Evolutionary conservation across 2,329 filamentous ascomycete species (phyloP).

Genomic region (Lachnum nothofagi): DNA sequence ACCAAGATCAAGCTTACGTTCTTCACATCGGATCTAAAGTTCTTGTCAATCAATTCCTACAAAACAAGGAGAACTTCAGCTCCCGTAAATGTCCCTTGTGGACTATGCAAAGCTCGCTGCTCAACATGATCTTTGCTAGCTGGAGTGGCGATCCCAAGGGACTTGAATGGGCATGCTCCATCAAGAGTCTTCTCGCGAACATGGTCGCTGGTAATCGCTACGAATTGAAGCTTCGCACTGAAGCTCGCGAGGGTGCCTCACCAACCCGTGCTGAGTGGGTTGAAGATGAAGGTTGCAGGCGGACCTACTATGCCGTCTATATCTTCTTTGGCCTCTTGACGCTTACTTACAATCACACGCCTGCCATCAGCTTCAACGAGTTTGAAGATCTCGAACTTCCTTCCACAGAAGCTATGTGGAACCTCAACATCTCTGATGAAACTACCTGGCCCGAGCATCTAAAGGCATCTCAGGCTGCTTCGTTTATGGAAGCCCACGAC

Average conservation of each 20-base stretch:
- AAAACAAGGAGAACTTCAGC: conserved; percentile 98
- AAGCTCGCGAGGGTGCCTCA: conserved; percentile 70
- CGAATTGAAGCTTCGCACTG: conserved; percentile 87
- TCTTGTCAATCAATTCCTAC: conserved; percentile 90
- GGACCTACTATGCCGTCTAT: conserved; percentile 97
- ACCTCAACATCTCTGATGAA: conserved; percentile 71
- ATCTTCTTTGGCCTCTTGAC: conserved; percentile 97
- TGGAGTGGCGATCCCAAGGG: conserved; percentile 98
- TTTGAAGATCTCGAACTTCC: conserved; percentile 90
- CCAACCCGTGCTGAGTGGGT: conserved; percentile 89
- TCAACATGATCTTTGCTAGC: conserved; percentile 99
- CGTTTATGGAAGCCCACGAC: conserved; percentile 90
- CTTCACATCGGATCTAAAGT: conserved; percentile 97
- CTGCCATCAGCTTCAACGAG: conserved; percentile 96
- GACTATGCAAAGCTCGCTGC: conserved; percentile 94
- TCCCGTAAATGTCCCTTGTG: conserved; percentile 94
- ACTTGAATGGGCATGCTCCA: conserved; percentile 96
- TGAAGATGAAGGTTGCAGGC: conserved; percentile 90
- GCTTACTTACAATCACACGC: conserved; percentile 94
- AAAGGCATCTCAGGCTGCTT: conserved; percentile 65
- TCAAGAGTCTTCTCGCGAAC: conserved; percentile 95
- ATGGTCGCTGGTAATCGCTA: conserved; percentile 98
- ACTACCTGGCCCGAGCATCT: conserved; percentile 78
- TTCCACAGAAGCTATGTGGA: conserved; percentile 92
- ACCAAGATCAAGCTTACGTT: conserved; percentile 94